Percentiles rank a stretch among this genome's conserved stretches.
phyloP scores from a whole-genome alignment of 73 alveolate species.

The Paramecium bursaria region DNA sequence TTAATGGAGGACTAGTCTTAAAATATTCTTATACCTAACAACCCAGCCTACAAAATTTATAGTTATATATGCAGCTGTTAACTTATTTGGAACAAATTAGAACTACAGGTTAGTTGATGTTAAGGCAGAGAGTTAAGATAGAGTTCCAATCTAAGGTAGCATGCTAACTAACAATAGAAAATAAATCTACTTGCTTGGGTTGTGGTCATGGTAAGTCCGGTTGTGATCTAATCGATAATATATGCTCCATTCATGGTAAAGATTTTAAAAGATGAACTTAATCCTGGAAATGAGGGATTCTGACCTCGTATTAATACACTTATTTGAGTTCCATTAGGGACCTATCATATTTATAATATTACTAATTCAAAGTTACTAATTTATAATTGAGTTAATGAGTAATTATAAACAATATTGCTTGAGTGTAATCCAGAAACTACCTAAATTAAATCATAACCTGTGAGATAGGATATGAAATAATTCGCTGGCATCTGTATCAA shows the following conservation, averaged over 20 bases:
- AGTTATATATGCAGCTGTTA: neutral
- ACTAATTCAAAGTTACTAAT: slow-evolving; percentile 4
- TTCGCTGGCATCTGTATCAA: slow-evolving; percentile 24
- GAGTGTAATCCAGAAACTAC: neutral
- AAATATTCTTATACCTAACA: neutral
- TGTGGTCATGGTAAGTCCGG: neutral
- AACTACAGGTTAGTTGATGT: slow-evolving; percentile 4
- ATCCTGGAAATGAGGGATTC: slow-evolving; percentile 43
- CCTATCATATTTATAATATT: neutral
- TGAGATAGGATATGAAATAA: slow-evolving; percentile 45
- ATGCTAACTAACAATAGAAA: no score
- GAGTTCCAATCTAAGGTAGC: neutral
- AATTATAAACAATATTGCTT: neutral
- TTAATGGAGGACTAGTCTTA: slow-evolving; percentile 5
- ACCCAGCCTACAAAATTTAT: slow-evolving; percentile 44
- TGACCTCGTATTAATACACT: slow-evolving; percentile 7
- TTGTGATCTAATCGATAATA: slow-evolving; percentile 10
- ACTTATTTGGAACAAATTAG: neutral
- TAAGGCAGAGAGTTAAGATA: slow-evolving; percentile 4
- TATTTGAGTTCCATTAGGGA: neutral
- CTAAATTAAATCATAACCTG: slow-evolving; percentile 42
- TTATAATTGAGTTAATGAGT: slow-evolving; percentile 8
- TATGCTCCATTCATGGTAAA: neutral
- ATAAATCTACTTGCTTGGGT: neutral
- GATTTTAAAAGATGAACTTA: neutral